Percentiles rank a stretch among this genome's conserved stretches.
Conservation (phyloP, 2,329 filamentous ascomycete genomes). For the Aspergillus terreus region DNA sequence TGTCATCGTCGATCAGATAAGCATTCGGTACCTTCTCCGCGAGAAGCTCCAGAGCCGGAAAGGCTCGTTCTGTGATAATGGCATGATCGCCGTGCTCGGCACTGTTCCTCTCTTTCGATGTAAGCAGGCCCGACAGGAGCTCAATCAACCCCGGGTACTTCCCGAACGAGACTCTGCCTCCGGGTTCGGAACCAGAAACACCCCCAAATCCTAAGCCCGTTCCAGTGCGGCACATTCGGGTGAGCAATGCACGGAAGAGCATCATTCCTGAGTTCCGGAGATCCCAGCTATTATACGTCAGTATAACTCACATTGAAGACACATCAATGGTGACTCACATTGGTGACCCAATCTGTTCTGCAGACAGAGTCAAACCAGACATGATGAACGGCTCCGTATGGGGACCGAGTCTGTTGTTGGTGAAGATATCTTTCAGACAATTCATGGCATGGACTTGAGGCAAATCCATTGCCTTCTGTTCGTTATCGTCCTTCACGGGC, state of each 20-base stretch:
- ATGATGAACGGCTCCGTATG: conserved; percentile 72
- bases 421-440: conserved; percentile 87
- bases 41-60: conserved; percentile 45
- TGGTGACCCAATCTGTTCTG: conserved; percentile 71
- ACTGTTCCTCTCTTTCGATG: conserved; percentile 16
- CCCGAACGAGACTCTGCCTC: conserved; percentile 36
- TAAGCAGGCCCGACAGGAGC: conserved; percentile 34
- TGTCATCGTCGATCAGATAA: conserved; percentile 28
- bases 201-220: conserved; percentile 48
- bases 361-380: conserved; percentile 72
- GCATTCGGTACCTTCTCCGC: conserved; percentile 39
- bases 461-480: conserved; percentile 52
- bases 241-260: conserved; percentile 80
- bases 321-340: conserved; percentile 51
- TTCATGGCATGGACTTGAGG: conserved; percentile 95
- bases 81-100: conserved; percentile 23
- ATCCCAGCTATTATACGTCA: conserved; percentile 63
- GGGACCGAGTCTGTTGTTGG: conserved; percentile 70
- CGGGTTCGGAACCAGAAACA: conserved; percentile 42
- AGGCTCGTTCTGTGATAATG: conserved; percentile 40
- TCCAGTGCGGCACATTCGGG: conserved; percentile 50
- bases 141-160: conserved; percentile 39
- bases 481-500: conserved; percentile 25
- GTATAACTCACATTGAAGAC: conserved; percentile 3
- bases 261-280: conserved; percentile 91